Percentiles rank a stretch among this genome's conserved stretches.
Evolutionary conservation across 345 rosid species (phyloP).

Genomic region (Eucalyptus brandiana): DNA sequence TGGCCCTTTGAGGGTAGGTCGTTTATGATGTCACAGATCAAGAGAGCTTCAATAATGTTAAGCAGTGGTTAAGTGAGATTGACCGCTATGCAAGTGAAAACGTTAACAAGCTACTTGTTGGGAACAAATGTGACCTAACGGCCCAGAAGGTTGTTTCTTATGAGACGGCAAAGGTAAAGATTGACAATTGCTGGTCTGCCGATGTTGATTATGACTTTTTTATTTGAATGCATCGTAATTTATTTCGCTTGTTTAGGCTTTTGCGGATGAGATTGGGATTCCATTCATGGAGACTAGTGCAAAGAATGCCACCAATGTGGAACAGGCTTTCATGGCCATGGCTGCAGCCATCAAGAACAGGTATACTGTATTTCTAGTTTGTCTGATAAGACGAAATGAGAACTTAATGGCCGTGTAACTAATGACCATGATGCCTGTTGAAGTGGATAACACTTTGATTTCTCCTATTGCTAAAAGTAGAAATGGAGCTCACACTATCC

Average conservation of each 20-base stretch:
- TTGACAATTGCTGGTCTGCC: not conserved
- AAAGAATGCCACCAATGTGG: slow-evolving; percentile 58
- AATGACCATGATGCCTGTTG: not conserved
- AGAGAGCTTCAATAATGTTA: slow-evolving; percentile 79
- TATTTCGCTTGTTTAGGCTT: slow-evolving; percentile 21
- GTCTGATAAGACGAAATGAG: not conserved
- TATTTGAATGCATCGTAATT: not conserved
- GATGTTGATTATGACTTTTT: not conserved
- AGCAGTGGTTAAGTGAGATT: slow-evolving; percentile 72
- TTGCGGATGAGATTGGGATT: slow-evolving; percentile 73
- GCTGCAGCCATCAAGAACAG: slow-evolving; percentile 62
- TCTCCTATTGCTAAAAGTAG: not conserved
- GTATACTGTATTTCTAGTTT: not conserved
- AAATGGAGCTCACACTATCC: not conserved
- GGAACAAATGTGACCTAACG: slow-evolving; percentile 65
- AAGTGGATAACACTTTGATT: not conserved
- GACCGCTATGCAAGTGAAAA: slow-evolving; percentile 74
- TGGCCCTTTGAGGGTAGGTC: slow-evolving; percentile 18
- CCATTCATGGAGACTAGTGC: slow-evolving; percentile 89
- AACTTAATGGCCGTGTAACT: not conserved
- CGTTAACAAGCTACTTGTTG: slow-evolving; percentile 73
- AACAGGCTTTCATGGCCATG: slow-evolving; percentile 84
- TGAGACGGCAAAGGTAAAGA: slow-evolving; percentile 55
- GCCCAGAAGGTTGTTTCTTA: slow-evolving; percentile 62
- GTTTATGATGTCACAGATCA: slow-evolving; percentile 81